These are phyloP conservation scores for Parascedosporium putredinis DNA, from an alignment of 2,329 filamentous ascomycete species.

Conservation along the genomic window DNA sequence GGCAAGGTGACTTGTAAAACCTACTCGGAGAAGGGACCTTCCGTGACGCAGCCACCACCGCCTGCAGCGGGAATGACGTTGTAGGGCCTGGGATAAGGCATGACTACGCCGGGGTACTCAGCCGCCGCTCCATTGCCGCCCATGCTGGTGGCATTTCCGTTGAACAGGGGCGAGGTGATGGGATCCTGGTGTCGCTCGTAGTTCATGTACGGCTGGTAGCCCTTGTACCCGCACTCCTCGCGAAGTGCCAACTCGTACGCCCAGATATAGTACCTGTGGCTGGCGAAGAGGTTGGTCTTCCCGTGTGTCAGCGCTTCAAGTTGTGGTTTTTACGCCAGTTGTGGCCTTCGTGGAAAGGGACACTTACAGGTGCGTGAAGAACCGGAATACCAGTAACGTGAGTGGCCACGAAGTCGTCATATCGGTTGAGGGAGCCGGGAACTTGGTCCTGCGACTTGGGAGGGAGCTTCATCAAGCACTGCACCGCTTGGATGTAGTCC, in stretches of 20 bases:
- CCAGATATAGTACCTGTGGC: constrained; percentile 23
- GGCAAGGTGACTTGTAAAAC: background rate
- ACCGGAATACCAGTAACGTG: constrained; percentile 35
- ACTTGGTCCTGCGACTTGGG: constrained; percentile 23
- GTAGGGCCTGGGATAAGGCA: constrained; percentile 15
- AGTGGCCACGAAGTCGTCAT: constrained; percentile 38
- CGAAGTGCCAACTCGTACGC: constrained; percentile 21
- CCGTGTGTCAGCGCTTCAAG: constrained; percentile 13
- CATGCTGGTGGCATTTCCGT: constrained; percentile 35
- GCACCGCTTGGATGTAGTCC: constrained; percentile 33
- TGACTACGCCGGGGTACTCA: constrained; percentile 17
- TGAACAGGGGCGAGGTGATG: constrained; percentile 33
- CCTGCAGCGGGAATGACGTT: constrained; percentile 30
- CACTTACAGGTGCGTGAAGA: constrained; percentile 25
- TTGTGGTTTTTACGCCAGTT: background rate
- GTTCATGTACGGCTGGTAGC: constrained; percentile 36
- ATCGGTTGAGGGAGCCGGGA: constrained; percentile 32
- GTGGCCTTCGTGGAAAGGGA: background rate
- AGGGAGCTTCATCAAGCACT: constrained; percentile 30
- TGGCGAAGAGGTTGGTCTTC: constrained; percentile 19
- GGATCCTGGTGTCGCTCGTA: constrained; percentile 26
- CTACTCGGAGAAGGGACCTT: constrained; percentile 34
- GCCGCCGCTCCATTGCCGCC: constrained; percentile 30
- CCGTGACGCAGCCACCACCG: constrained; percentile 44
- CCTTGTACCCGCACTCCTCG: constrained; percentile 25